Conservation (phyloP, 768 basidiomycete species). For the Russula griseocarnosa region DNA sequence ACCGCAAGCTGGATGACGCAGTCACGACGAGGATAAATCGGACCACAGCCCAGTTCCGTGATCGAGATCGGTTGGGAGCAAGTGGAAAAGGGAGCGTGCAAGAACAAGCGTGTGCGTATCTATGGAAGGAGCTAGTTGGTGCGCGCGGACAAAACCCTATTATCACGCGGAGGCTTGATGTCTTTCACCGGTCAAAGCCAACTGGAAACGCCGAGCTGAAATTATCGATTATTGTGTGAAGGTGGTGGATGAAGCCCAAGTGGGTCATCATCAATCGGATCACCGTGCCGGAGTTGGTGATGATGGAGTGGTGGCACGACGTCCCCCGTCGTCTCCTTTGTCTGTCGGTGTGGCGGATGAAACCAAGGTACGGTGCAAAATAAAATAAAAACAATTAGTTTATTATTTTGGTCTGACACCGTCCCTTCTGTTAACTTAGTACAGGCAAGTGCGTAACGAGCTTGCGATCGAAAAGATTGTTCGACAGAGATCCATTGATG, state of each 20-base stretch:
- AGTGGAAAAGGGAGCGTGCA: constrained; percentile 52
- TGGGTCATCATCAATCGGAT: constrained; percentile 40
- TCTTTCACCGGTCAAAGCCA: constrained; percentile 29
- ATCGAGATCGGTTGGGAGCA: constrained; percentile 55
- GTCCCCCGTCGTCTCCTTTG: constrained; percentile 34
- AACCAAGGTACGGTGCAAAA: constrained; percentile 65
- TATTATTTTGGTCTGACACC: neutral
- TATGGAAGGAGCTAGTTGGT: constrained; percentile 82
- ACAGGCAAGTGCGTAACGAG: constrained; percentile 73
- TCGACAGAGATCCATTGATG: constrained; percentile 64
- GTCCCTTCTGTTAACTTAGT: too few relatives aligned
- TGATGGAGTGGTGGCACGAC: constrained; percentile 34
- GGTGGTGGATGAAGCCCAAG: constrained; percentile 60
- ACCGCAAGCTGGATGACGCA: constrained; percentile 73
- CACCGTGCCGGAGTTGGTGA: constrained; percentile 37
- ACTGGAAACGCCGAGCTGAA: constrained; percentile 69
- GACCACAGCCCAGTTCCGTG: constrained; percentile 69
- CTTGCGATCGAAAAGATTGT: constrained; percentile 68
- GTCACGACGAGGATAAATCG: constrained; percentile 80
- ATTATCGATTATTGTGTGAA: constrained; percentile 72
- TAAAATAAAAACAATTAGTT: constrained; percentile 19
- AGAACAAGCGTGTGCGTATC: constrained; percentile 67
- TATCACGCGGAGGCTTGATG: constrained; percentile 31
- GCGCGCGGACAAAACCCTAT: constrained; percentile 28
- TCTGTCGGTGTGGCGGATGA: constrained; percentile 56